phyloP scores from a whole-genome alignment of 2,329 filamentous ascomycete genomes.

The Aspergillus niger region DNA sequence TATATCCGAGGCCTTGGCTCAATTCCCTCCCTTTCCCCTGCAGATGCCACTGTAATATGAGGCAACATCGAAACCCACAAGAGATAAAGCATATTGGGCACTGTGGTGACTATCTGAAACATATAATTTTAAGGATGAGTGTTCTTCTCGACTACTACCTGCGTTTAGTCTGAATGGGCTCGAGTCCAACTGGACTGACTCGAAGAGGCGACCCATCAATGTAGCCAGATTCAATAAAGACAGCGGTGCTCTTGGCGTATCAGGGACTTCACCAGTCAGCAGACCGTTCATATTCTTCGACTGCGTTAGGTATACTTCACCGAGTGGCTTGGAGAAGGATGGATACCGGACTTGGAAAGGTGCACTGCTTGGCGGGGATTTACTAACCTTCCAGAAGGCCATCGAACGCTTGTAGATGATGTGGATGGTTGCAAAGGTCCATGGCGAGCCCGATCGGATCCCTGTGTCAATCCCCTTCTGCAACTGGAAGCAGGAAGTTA shows the following conservation, averaged over 20 bases:
- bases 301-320: neutral
- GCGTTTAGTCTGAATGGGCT: neutral
- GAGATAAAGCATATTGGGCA: neutral
- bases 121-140: neutral
- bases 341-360: conserved; percentile 15
- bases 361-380: conserved; percentile 10
- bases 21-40: neutral
- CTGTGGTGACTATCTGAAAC: neutral
- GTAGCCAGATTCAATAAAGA: neutral
- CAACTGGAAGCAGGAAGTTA: neutral
- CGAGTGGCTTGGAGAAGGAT: neutral
- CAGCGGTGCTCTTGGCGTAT: neutral
- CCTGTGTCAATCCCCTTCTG: conserved; percentile 3
- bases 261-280: conserved; percentile 8
- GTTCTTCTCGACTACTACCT: neutral
- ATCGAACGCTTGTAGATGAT: conserved; percentile 9
- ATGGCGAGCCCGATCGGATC: neutral
- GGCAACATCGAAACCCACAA: neutral
- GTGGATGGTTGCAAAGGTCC: neutral
- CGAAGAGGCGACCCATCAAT: neutral
- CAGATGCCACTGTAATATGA: neutral
- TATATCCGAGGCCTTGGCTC: neutral
- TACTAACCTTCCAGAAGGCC: conserved; percentile 19
- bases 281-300: conserved; percentile 8
- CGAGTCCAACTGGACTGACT: neutral